A percentile compares a stretch with the other conserved stretches of the same genome.
Conservation (phyloP, 257 asterid genomes). For the Nicotiana otophora region DNA sequence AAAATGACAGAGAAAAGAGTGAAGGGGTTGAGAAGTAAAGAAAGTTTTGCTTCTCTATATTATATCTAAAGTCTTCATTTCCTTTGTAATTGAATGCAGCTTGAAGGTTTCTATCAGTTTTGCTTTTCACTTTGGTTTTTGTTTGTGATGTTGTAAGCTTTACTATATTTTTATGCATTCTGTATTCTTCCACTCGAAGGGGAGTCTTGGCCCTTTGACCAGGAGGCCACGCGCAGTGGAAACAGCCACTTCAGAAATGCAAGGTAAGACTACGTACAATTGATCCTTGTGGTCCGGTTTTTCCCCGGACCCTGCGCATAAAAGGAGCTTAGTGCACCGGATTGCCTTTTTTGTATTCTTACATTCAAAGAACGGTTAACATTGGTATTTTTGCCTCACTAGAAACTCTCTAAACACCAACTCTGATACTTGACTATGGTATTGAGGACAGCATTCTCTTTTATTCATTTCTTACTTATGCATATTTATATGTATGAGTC, state of each 20-base stretch:
- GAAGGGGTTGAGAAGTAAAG: constrained; percentile 39
- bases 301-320: too few relatives aligned
- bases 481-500: not conserved
- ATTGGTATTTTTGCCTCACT: not conserved
- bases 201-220: too few relatives aligned
- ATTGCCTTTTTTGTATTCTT: too few relatives aligned
- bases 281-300: too few relatives aligned
- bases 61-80: constrained; percentile 19
- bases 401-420: not conserved
- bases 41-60: constrained; percentile 25
- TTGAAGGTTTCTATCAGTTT: constrained; percentile 17
- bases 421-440: not conserved
- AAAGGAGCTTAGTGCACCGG: too few relatives aligned
- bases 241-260: too few relatives aligned
- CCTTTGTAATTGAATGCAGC: constrained; percentile 29
- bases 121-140: not conserved
- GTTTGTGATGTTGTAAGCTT: constrained; percentile 52
- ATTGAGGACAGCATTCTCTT: not conserved
- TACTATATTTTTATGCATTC: constrained; percentile 40
- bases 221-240: too few relatives aligned
- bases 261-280: too few relatives aligned
- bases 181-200: constrained; percentile 31
- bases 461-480: not conserved
- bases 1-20: constrained; percentile 17
- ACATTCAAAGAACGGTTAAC: constrained; percentile 1